Evolutionary conservation across 208 protist species (phyloP), one percentile per base, ranked within the genome.

Genomic region (Kentomonas sorsogonicus): DNA sequence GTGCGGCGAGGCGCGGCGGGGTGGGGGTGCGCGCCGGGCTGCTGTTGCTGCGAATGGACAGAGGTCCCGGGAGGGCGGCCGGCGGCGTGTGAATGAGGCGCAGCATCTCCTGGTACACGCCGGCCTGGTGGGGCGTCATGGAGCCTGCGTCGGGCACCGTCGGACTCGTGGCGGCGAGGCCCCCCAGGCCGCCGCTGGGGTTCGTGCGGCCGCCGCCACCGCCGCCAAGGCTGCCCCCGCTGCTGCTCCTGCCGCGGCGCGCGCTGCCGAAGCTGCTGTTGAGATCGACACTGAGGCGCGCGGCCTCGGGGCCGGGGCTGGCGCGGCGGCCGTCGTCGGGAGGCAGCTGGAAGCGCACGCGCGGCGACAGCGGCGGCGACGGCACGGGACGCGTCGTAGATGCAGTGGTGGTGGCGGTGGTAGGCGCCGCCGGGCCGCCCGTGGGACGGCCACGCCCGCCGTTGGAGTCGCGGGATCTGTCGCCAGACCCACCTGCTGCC

Each of bases 21-120:
- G 15, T 16, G 15, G 38, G 38, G 7, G 15, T 9, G 15, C 11
- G 38, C 38, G 15, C 9, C 38, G 15, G 15, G 7, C 18, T 3
- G 38, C 18, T 16, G 2, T 9, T 16, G 15, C 11, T 43, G 3
- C 15, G 38, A 4, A n/a, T 22, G 7, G 15, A n/a, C 7, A n/a
- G 2, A 3, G 18, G 15, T 27, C 41, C 46, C n/a, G 25, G 2
- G 2, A 31, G 44, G 7, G 44, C 53, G 10, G 45, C 27, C n/a
- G 61, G 54, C 5, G 63, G 56, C 0, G 34, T 33, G 22, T 60
- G 50, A 10, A 76, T 59, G n/a, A 76, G 44, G 9, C 30, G 63
- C 31, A 66, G 60, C 67, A 79, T 63, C 23, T 79, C 64, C 23
- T 29, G 33, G 64, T 83, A 78, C 15, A 83, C 61, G 6, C 15